Conservation (phyloP, 495 filamentous ascomycete species). For the Thermothielavioides terrestris region DNA sequence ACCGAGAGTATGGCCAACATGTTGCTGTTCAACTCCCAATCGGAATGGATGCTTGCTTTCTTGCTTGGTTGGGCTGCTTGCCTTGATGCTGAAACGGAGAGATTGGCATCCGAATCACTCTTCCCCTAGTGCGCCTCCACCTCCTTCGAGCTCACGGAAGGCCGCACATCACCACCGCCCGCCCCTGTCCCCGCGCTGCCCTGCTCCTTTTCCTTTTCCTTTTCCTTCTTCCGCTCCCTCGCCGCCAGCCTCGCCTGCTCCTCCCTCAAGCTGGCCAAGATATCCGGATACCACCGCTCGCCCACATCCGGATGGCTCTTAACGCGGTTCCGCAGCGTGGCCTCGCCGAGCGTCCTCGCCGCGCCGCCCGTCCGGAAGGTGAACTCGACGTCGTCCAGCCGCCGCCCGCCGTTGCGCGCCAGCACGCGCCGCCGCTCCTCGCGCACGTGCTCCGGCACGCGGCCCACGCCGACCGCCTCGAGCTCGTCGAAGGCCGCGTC, state of each 20-base stretch:
- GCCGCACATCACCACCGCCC: constrained; percentile 3
- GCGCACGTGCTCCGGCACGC: constrained; percentile 59
- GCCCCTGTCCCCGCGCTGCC: constrained; percentile 18
- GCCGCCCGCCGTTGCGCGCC: constrained; percentile 37
- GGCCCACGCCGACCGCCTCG: constrained; percentile 44
- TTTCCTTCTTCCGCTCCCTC: too few species aligned
- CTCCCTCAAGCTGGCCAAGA: constrained; percentile 44
- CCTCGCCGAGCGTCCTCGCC: constrained; percentile 67
- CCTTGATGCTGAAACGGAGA: too few species aligned
- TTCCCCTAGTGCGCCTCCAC: constrained; percentile 25
- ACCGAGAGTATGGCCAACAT: background rate
- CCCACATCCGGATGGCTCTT: constrained; percentile 88
- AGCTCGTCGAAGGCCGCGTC: constrained; percentile 72
- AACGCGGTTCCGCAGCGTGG: constrained; percentile 76
- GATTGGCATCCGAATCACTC: too few species aligned
- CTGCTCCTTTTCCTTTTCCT: constrained; percentile 21
- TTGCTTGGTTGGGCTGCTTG: background rate
- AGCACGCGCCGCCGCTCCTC: constrained; percentile 47
- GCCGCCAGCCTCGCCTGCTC: constrained; percentile 32
- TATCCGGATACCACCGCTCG: constrained; percentile 72
- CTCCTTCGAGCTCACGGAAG: constrained; percentile 4
- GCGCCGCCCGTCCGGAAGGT: constrained; percentile 56
- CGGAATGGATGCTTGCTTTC: background rate
- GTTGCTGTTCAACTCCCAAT: too few species aligned
- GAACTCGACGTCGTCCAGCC: constrained; percentile 66